Conservation (phyloP, 176 grass and related monocot species). For the Oropetium thomaeum region DNA sequence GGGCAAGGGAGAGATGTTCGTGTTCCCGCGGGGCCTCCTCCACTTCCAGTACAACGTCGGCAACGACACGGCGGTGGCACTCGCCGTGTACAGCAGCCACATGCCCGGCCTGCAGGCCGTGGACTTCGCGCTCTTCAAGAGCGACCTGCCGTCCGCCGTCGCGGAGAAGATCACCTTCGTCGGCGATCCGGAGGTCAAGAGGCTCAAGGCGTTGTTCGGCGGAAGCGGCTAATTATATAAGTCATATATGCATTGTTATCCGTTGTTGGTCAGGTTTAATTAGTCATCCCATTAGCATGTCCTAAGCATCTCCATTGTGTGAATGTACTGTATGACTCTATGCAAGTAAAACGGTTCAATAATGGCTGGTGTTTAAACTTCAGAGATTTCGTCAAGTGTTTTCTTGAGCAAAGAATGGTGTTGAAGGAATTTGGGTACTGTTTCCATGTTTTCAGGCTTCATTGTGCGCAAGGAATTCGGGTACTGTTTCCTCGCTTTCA, state of each 20-base stretch:
- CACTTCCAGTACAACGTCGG: conserved; percentile 68
- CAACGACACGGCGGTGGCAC: neutral
- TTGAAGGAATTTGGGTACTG: neutral
- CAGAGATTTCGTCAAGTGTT: too few relatives aligned
- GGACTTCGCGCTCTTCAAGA: conserved; percentile 45
- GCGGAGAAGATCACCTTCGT: conserved; percentile 34
- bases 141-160: conserved; percentile 13
- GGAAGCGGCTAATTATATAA: neutral
- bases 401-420: too few relatives aligned
- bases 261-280: too few relatives aligned
- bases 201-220: conserved; percentile 49
- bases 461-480: too few relatives aligned
- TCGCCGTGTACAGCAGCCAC: conserved; percentile 41
- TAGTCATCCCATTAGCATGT: too few relatives aligned
- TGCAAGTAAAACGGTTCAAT: too few relatives aligned
- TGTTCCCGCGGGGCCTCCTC: conserved; percentile 54
- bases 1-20: conserved; percentile 25
- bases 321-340: too few relatives aligned
- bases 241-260: neutral
- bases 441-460: neutral
- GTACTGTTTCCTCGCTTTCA: too few relatives aligned
- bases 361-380: too few relatives aligned
- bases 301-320: too few relatives aligned
- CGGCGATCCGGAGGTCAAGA: neutral
- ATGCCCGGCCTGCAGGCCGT: conserved; percentile 53